Percentiles rank a stretch among this genome's conserved stretches.
These are phyloP conservation scores for Diplotaxis tenuifolia DNA, from an alignment of 345 rosid species.

Conservation along the genomic window DNA sequence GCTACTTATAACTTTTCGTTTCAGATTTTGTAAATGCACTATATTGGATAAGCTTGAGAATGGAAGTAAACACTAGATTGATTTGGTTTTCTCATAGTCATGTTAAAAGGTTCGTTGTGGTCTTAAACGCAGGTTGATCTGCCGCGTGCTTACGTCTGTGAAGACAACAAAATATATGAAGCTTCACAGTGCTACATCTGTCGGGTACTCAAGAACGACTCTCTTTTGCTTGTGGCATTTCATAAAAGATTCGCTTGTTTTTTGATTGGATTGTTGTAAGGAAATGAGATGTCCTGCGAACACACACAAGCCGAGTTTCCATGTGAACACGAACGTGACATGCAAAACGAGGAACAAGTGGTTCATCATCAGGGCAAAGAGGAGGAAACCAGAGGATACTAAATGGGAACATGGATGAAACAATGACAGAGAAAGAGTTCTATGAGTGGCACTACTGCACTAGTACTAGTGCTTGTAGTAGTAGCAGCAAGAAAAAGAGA, in stretches of 20 bases:
- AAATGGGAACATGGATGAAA: slow-evolving; percentile 62
- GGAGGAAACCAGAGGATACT: slow-evolving; percentile 52
- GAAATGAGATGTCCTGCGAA: slow-evolving; percentile 95
- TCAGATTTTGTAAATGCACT: not conserved
- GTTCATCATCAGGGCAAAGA: slow-evolving; percentile 56
- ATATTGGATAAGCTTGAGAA: not conserved
- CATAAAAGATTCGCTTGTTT: not conserved
- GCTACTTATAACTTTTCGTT: slow-evolving; percentile 40
- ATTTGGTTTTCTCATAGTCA: not conserved
- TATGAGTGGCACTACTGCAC: slow-evolving; percentile 60
- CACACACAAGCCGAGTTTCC: slow-evolving; percentile 96
- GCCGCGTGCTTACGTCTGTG: slow-evolving; percentile 84
- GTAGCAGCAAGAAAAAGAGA: no score
- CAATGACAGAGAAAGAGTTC: slow-evolving; percentile 89
- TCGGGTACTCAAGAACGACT: no score
- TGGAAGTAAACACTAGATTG: not conserved
- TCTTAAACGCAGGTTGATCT: slow-evolving; percentile 58
- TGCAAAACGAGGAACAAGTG: slow-evolving; percentile 60
- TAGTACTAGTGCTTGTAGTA: no score
- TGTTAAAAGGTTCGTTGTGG: slow-evolving; percentile 19
- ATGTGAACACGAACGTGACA: slow-evolving; percentile 74
- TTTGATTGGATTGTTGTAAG: slow-evolving; percentile 45
- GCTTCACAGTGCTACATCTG: slow-evolving; percentile 94
- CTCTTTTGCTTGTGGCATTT: not conserved
- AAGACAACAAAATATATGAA: slow-evolving; percentile 79